Percentiles rank a stretch among this genome's conserved stretches.
These are phyloP conservation scores for Penicillium silybi DNA, from an alignment of 495 filamentous ascomycete genomes.

Conservation along the genomic window DNA sequence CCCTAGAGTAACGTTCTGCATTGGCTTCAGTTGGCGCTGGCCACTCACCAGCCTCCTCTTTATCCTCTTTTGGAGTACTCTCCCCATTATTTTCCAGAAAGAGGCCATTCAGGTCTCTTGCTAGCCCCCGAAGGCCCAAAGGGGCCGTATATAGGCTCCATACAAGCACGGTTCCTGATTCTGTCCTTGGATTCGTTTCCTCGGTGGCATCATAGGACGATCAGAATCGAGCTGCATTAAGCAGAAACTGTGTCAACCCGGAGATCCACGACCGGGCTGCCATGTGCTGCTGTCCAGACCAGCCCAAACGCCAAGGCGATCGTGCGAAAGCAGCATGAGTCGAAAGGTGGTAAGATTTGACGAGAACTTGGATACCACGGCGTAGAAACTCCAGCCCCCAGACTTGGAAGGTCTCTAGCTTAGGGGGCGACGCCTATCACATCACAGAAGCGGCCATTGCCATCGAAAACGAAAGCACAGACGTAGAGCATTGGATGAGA, in stretches of 20 bases:
- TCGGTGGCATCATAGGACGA: neutral
- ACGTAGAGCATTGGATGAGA: slow-evolving; percentile 16
- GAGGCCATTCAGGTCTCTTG: neutral
- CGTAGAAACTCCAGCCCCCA: neutral
- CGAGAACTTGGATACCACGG: neutral
- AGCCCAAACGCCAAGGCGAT: neutral
- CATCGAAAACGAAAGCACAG: slow-evolving; percentile 10
- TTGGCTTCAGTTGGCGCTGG: slow-evolving; percentile 14
- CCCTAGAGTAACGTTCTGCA: slow-evolving; percentile 4
- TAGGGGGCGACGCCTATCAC: slow-evolving; percentile 7
- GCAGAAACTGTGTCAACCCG: neutral
- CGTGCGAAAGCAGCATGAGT: neutral
- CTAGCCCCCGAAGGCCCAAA: neutral
- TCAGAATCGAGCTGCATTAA: neutral
- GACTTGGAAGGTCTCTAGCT: neutral
- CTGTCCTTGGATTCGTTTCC: neutral
- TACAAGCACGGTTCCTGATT: neutral
- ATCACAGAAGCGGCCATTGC: slow-evolving; percentile 2
- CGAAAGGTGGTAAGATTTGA: neutral
- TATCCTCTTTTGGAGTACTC: neutral
- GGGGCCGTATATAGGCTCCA: neutral
- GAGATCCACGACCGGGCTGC: neutral
- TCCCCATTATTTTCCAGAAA: neutral
- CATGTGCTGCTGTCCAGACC: neutral
- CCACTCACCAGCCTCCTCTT: slow-evolving; percentile 12